Evolutionary conservation across 495 filamentous ascomycete genomes (phyloP).

Genomic region (Aspergillus sclerotioniger): DNA sequence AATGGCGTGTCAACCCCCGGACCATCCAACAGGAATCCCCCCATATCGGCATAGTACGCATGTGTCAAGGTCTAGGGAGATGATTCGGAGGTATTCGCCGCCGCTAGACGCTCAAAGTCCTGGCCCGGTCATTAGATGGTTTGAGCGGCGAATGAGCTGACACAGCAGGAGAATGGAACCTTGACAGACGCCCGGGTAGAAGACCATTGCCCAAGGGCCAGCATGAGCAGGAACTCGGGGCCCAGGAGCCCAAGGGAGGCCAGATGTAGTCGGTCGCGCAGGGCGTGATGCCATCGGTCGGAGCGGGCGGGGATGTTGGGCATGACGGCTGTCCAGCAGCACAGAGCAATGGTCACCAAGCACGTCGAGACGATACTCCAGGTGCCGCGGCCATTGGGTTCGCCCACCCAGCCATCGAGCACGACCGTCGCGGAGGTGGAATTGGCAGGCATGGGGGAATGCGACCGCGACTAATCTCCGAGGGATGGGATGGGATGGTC

Average conservation of each 20-base stretch:
- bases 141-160: neutral
- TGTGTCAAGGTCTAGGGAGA: conserved; percentile 35
- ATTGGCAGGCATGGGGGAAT: neutral
- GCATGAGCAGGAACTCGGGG: conserved; percentile 34
- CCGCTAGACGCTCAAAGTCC: neutral
- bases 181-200: conserved; percentile 29
- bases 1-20: conserved; percentile 15
- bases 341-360: conserved; percentile 29
- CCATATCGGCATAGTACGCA: conserved; percentile 42
- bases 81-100: neutral
- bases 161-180: neutral
- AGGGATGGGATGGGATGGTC: too few relatives aligned
- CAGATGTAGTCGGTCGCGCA: conserved; percentile 27
- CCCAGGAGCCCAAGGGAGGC: conserved; percentile 27
- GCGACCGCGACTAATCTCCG: too few relatives aligned
- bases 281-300: conserved; percentile 8
- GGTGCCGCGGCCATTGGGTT: conserved; percentile 33
- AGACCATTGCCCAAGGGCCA: conserved; percentile 35
- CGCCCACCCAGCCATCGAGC: conserved; percentile 27
- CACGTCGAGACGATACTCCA: conserved; percentile 31
- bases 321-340: conserved; percentile 29
- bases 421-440: neutral
- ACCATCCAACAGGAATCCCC: conserved; percentile 32
- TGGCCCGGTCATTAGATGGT: neutral
- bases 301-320: conserved; percentile 26